A percentile compares a stretch with the other conserved stretches of the same genome.
Evolutionary conservation across 805 yeast species (phyloP).

Genomic region (Pichia cephalocereana): DNA sequence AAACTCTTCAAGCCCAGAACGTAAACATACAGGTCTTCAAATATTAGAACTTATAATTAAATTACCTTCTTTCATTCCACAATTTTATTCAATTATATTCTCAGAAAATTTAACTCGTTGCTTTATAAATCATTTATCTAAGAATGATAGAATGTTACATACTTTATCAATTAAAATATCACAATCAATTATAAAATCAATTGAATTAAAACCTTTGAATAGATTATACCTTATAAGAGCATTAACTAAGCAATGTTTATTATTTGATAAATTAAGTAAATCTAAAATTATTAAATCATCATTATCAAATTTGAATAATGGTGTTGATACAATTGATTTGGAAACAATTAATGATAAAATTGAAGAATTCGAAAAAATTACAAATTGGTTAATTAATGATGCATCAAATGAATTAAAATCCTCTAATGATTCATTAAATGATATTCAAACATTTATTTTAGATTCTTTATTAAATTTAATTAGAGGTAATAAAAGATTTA

Average conservation of each 20-base stretch:
- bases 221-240: constrained; percentile 18
- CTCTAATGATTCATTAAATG: constrained; percentile 1
- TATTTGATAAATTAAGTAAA: constrained; percentile 71
- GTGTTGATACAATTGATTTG: not conserved
- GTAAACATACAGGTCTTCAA: constrained; percentile 82
- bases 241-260: constrained; percentile 46
- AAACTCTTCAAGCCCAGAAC: constrained; percentile 69
- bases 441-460: constrained; percentile 7
- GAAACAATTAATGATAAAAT: not conserved
- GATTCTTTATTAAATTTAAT: constrained; percentile 7
- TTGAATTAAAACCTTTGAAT: constrained; percentile 29
- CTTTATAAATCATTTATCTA: constrained; percentile 67
- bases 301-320: constrained; percentile 14
- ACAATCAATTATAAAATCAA: constrained; percentile 30
- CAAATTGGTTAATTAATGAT: constrained; percentile 8
- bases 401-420: constrained; percentile 3
- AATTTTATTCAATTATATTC: constrained; percentile 28
- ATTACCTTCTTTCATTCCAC: constrained; percentile 10
- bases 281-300: constrained; percentile 51
- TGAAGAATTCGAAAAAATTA: not conserved
- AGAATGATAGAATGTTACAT: constrained; percentile 54
- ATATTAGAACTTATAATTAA: constrained; percentile 43
- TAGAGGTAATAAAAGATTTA: constrained; percentile 8
- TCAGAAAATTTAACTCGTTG: constrained; percentile 63
- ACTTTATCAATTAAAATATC: constrained; percentile 53